These are phyloP conservation scores for Scheffersomyces lignosus DNA, from an alignment of 805 yeast species.

Conservation along the genomic window DNA sequence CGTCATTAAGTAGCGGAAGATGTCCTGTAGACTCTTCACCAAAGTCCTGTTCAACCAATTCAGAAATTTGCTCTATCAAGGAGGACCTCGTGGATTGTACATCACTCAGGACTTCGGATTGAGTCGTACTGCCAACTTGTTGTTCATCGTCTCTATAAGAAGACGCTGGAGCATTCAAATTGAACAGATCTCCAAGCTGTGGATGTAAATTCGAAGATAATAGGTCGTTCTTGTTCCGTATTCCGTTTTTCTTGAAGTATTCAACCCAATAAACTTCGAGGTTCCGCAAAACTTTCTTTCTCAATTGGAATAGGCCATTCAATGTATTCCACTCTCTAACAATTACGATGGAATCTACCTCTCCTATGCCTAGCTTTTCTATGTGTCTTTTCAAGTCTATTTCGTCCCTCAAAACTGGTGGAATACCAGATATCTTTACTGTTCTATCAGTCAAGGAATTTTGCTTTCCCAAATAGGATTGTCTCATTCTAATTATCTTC, in stretches of 20 bases:
- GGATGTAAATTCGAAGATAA: conserved; percentile 26
- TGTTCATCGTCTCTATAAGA: conserved; percentile 13
- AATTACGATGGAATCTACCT: conserved; percentile 71
- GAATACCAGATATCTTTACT: conserved; percentile 83
- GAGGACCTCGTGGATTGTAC: conserved; percentile 9
- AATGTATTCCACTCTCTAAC: conserved; percentile 86
- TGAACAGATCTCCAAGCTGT: conserved; percentile 27
- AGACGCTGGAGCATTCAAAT: conserved; percentile 14
- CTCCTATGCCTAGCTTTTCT: conserved; percentile 76
- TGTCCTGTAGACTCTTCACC: conserved; percentile 12
- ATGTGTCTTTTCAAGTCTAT: conserved; percentile 71
- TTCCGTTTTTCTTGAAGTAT: conserved; percentile 47
- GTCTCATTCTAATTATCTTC: conserved; percentile 75
- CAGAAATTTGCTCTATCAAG: conserved; percentile 29
- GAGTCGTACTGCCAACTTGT: conserved; percentile 1
- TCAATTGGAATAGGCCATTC: conserved; percentile 60
- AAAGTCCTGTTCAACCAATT: conserved; percentile 16
- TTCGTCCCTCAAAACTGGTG: conserved; percentile 74
- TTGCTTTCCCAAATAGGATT: conserved; percentile 78
- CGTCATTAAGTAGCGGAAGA: conserved; percentile 27
- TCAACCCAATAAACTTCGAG: conserved; percentile 75
- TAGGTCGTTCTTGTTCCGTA: conserved; percentile 28
- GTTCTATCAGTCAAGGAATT: conserved; percentile 91
- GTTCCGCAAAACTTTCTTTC: conserved; percentile 52
- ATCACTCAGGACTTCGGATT: conserved; percentile 6